A percentile compares a stretch with the other conserved stretches of the same genome.
Conservation (phyloP, 2,329 filamentous ascomycete genomes). For the Colletotrichum ledebouriae region DNA sequence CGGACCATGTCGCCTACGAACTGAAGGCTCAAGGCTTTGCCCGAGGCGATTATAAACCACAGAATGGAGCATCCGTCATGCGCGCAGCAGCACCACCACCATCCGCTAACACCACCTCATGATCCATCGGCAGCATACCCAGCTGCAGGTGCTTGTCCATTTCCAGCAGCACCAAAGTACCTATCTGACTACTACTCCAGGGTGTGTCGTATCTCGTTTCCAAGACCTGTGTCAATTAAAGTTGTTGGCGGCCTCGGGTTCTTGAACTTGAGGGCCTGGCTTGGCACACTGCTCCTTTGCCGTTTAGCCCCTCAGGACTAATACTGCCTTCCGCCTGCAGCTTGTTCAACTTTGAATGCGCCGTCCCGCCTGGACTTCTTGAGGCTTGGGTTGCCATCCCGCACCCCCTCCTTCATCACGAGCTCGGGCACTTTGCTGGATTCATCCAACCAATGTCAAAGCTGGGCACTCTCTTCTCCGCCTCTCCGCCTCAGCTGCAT, state of each 20-base stretch:
- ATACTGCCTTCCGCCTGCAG: constrained; percentile 2
- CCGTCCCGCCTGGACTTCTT: constrained; percentile 3
- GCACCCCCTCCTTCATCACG: constrained; percentile 17
- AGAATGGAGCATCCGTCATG: constrained; percentile 3
- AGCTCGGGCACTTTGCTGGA: constrained; percentile 24
- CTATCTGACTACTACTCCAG: constrained; percentile 2
- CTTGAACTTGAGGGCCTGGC: not conserved
- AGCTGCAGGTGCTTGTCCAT: too few species aligned
- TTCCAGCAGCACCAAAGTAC: constrained; percentile 10
- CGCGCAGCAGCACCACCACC: not conserved
- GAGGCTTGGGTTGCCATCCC: not conserved
- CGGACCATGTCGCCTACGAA: constrained; percentile 17
- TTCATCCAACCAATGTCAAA: constrained; percentile 26
- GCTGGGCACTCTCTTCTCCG: not conserved
- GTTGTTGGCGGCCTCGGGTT: constrained; percentile 6
- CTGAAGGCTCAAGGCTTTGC: not conserved
- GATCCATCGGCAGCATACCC: too few species aligned
- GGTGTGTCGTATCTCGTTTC: constrained; percentile 27
- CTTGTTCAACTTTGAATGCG: not conserved
- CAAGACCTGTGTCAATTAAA: constrained; percentile 36
- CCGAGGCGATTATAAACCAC: too few species aligned
- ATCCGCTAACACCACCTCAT: too few species aligned
- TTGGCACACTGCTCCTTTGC: constrained; percentile 5
- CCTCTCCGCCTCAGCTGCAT: constrained; percentile 30
- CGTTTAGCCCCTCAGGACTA: constrained; percentile 4